Evolutionary conservation across 306 rosid genomes (phyloP).

Genomic region (Acacia melanoxylon): DNA sequence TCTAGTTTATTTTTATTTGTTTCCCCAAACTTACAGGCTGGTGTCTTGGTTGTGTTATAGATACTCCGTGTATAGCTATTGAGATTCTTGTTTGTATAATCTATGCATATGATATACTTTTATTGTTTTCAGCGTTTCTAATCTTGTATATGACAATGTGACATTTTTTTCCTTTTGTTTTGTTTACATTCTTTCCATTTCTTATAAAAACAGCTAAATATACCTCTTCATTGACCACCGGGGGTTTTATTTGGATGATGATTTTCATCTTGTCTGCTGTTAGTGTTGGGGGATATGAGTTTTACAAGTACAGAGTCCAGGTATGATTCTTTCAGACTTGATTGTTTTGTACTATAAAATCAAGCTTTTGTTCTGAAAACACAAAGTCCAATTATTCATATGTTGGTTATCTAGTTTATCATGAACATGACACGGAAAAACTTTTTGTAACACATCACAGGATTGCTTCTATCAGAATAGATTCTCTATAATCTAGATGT

Average conservation of each 20-base stretch:
- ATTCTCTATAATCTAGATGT: background rate
- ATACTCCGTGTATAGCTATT: constrained; percentile 1
- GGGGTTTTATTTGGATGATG: constrained; percentile 65
- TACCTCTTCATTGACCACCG: constrained; percentile 32
- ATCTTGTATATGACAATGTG: background rate
- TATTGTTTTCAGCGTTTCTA: background rate
- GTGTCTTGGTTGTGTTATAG: constrained; percentile 1
- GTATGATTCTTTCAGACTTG: constrained; percentile 40
- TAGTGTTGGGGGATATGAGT: constrained; percentile 70
- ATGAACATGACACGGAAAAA: background rate
- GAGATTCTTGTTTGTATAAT: background rate
- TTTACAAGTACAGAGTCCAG: constrained; percentile 97
- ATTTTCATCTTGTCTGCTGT: constrained; percentile 61
- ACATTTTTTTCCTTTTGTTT: background rate
- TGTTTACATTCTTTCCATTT: background rate
- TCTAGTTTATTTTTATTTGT: background rate
- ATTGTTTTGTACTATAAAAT: constrained; percentile 20
- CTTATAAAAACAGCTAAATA: constrained; percentile 44
- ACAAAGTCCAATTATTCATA: background rate
- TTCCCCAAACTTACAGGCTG: background rate
- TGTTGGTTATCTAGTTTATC: background rate
- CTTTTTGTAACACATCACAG: background rate
- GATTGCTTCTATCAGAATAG: background rate
- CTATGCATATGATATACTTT: background rate
- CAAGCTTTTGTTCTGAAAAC: background rate